phyloP scores from a whole-genome alignment of 1,139 yeast species.

The Neolecta irregularis region DNA sequence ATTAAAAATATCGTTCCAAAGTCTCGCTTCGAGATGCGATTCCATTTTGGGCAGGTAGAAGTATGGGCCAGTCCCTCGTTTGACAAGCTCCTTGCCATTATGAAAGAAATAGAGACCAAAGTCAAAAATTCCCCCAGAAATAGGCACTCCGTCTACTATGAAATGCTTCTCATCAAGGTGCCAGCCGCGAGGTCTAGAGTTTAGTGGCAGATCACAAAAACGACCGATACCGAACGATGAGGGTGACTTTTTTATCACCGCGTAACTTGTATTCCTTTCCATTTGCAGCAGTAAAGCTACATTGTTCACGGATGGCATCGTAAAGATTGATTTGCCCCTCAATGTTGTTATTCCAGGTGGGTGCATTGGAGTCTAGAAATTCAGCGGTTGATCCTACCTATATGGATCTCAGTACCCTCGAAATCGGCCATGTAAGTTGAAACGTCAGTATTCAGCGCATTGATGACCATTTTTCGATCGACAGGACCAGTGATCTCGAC shows the following conservation, averaged over 20 bases:
- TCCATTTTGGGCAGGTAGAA: constrained; percentile 71
- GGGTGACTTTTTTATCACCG: too few species aligned
- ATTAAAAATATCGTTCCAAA: constrained; percentile 66
- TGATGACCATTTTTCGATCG: constrained; percentile 52
- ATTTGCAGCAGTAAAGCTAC: constrained; percentile 40
- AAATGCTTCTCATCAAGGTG: constrained; percentile 64
- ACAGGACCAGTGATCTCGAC: constrained; percentile 80
- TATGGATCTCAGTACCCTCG: constrained; percentile 32
- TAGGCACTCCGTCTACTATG: constrained; percentile 57
- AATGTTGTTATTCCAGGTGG: constrained; percentile 82
- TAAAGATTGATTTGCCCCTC: constrained; percentile 83
- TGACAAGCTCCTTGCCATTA: constrained; percentile 46
- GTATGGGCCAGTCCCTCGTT: constrained; percentile 58
- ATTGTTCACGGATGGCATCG: constrained; percentile 41
- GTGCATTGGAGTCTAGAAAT: constrained; percentile 60
- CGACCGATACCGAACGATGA: constrained; percentile 31
- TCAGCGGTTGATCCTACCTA: too few species aligned
- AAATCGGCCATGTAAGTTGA: constrained; percentile 65
- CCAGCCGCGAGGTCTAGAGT: constrained; percentile 82
- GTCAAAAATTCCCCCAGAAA: constrained; percentile 60
- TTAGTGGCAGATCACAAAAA: constrained; percentile 59
- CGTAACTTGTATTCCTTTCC: constrained; percentile 48
- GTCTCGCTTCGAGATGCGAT: constrained; percentile 61
- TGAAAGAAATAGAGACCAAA: constrained; percentile 64
- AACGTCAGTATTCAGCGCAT: constrained; percentile 52